A percentile compares a stretch with the other conserved stretches of the same genome.
Conservation (phyloP, 1,284 basidiomycete species). For the Sporisorium graminicola region DNA sequence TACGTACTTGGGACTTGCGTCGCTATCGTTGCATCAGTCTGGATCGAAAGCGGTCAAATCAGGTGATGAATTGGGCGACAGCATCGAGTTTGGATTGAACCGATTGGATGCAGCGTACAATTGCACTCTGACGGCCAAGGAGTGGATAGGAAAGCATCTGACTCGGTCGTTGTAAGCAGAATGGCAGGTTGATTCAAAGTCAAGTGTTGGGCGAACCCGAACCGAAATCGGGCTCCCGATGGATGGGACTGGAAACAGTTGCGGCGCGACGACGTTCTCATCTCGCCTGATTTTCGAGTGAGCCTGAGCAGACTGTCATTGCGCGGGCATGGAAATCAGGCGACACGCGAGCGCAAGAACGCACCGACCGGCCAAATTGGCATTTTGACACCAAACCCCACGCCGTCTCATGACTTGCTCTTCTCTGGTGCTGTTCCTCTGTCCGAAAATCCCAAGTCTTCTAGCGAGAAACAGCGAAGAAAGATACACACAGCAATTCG, state of each 20-base stretch:
- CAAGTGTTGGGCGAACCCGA: too few species aligned
- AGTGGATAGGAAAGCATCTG: constrained; percentile 22
- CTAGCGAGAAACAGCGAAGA: too few species aligned
- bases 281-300: too few species aligned
- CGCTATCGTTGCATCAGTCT: constrained; percentile 53
- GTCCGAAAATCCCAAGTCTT: too few species aligned
- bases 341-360: not conserved
- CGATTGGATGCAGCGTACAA: constrained; percentile 30
- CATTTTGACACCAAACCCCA: not conserved
- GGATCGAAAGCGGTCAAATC: not conserved
- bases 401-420: not conserved
- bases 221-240: not conserved
- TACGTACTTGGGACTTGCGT: constrained; percentile 62
- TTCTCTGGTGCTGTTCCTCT: not conserved
- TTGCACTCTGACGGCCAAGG: constrained; percentile 17
- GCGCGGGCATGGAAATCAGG: not conserved
- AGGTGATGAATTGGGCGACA: not conserved
- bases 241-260: not conserved
- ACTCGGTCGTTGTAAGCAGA: constrained; percentile 3
- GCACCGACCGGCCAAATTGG: constrained; percentile 1
- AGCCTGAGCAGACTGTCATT: not conserved
- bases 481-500: too few species aligned
- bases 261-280: constrained; percentile 26
- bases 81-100: constrained; percentile 25
- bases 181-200: not conserved